phyloP scores from a whole-genome alignment of 768 basidiomycete genomes.

The Boletus reticuloceps region DNA sequence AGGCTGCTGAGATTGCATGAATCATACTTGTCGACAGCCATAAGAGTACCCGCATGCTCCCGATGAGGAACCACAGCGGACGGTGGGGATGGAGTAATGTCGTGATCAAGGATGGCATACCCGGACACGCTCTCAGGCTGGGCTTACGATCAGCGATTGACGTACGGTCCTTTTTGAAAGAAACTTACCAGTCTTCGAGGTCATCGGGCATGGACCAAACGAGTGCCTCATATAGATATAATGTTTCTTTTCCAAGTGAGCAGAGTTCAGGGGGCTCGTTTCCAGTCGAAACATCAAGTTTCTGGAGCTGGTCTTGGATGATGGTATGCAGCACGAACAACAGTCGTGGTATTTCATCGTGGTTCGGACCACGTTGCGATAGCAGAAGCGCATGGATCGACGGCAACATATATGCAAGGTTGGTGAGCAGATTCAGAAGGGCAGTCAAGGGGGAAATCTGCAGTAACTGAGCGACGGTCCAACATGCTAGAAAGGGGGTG shows the following conservation, averaged over 20 bases:
- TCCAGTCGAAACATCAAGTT: slow-evolving; percentile 29
- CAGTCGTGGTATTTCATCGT: slow-evolving; percentile 32
- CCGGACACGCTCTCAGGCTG: slow-evolving; percentile 41
- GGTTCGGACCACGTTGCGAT: slow-evolving; percentile 23
- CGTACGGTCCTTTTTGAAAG: background rate
- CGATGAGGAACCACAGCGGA: slow-evolving; percentile 49
- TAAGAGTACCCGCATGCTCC: slow-evolving; percentile 48
- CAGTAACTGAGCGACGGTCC: slow-evolving; percentile 7
- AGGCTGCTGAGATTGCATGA: background rate
- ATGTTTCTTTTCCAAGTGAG: slow-evolving; percentile 39
- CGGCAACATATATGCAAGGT: slow-evolving; percentile 48
- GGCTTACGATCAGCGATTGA: background rate
- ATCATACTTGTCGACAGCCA: slow-evolving; percentile 47
- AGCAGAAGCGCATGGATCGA: slow-evolving; percentile 41
- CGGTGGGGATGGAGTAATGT: slow-evolving; percentile 50
- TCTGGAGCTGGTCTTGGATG: slow-evolving; percentile 39
- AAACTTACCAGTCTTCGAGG: slow-evolving; percentile 33
- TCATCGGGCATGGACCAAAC: slow-evolving; percentile 48
- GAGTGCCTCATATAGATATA: slow-evolving; percentile 54
- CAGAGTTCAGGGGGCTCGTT: slow-evolving; percentile 22
- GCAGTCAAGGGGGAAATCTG: slow-evolving; percentile 48
- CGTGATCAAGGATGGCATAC: slow-evolving; percentile 41
- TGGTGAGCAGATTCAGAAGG: slow-evolving; percentile 51
- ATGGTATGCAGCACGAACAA: slow-evolving; percentile 40
- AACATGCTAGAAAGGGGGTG: slow-evolving; percentile 1